Evolutionary conservation across 129 eudicot genomes (phyloP).

Genomic region (Heracleum sosnowskyi): DNA sequence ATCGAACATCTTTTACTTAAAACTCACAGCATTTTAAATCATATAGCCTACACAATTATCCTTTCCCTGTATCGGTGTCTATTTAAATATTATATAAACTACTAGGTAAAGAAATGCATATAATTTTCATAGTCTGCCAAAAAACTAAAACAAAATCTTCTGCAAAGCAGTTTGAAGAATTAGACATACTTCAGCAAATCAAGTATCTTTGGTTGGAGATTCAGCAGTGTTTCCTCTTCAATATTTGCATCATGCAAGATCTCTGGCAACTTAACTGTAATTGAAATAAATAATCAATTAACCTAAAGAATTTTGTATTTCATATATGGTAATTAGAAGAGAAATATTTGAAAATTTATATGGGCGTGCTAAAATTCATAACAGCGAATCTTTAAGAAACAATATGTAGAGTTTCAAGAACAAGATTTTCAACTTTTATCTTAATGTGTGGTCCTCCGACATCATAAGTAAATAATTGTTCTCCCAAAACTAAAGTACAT

Average conservation of each 20-base stretch:
- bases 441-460: background rate
- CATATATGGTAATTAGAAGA: no score
- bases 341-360: no score
- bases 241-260: conserved; percentile 22
- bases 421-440: no score
- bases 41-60: background rate
- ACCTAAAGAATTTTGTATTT: background rate
- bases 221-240: conserved; percentile 23
- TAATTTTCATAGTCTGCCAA: no score
- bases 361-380: no score
- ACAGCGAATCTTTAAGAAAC: background rate
- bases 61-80: background rate
- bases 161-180: background rate
- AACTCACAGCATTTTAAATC: background rate
- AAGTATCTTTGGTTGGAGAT: conserved; percentile 20
- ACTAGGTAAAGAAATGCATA: no score
- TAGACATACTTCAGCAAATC: conserved; percentile 34
- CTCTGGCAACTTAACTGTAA: conserved; percentile 46
- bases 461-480: background rate
- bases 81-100: no score
- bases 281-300: background rate
- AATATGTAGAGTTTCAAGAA: no score
- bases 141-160: background rate
- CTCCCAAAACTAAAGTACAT: background rate
- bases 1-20: background rate